Evolutionary conservation across 2,329 filamentous ascomycete species (phyloP).

Genomic region (Sporothrix pallida): DNA sequence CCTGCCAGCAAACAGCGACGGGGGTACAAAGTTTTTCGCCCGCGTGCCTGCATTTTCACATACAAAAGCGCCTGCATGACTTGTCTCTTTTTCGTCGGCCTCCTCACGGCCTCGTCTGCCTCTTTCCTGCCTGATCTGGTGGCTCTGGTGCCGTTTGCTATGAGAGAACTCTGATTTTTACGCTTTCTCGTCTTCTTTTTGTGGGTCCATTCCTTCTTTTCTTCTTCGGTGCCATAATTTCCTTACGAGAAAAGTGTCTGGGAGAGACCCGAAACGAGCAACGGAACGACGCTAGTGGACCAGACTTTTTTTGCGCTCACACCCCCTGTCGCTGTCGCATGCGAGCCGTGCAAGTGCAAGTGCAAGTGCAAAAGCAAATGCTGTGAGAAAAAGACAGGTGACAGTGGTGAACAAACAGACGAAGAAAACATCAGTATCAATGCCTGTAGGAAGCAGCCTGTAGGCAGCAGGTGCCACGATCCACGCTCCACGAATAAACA

Average conservation of each 20-base stretch:
- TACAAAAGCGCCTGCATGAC: conserved; percentile 17
- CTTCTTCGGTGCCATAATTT: conserved; percentile 26
- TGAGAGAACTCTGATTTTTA: background rate
- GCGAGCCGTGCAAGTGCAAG: background rate
- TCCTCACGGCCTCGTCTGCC: conserved; percentile 7
- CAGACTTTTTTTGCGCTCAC: conserved; percentile 30
- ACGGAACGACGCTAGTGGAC: conserved; percentile 33
- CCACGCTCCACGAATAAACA: background rate
- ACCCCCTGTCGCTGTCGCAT: conserved; percentile 30
- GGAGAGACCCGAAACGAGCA: conserved; percentile 33
- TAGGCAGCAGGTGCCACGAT: conserved; percentile 4
- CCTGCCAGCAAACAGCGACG: conserved; percentile 16
- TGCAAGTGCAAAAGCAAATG: background rate
- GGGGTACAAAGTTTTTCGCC: conserved; percentile 33
- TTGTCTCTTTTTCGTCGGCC: conserved; percentile 26
- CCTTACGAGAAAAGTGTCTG: conserved; percentile 30
- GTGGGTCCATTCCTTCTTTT: conserved; percentile 31
- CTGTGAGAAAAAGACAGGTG: background rate
- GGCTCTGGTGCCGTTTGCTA: background rate
- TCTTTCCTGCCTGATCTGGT: background rate
- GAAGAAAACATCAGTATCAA: background rate
- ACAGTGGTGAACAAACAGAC: background rate
- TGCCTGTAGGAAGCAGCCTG: background rate
- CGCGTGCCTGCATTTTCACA: background rate
- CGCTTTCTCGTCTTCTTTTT: conserved; percentile 13